Conservation (phyloP, 148 eudicot species). For the Pharnaceum exiguum region DNA sequence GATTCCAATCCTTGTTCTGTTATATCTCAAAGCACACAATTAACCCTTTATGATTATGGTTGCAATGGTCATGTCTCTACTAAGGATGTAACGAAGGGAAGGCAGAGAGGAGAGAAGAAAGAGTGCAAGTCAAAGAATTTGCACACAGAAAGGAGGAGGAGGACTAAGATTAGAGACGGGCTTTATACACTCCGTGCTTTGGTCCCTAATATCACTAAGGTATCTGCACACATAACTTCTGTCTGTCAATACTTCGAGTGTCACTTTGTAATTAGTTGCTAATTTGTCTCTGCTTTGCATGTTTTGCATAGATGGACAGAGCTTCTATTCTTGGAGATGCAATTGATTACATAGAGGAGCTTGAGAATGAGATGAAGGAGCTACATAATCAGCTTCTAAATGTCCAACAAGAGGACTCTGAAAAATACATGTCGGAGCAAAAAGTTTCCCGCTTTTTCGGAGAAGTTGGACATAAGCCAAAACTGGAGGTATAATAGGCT, state of each 20-base stretch:
- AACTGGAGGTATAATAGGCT: slow-evolving; percentile 32
- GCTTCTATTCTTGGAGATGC: slow-evolving; percentile 73
- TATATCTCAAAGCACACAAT: slow-evolving; percentile 27
- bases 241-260: too few species aligned
- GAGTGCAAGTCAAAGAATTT: slow-evolving; percentile 54
- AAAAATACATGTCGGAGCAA: slow-evolving; percentile 5
- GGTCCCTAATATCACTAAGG: slow-evolving; percentile 91
- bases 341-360: slow-evolving; percentile 58
- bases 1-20: slow-evolving; percentile 30
- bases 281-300: too few species aligned
- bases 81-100: slow-evolving; percentile 3
- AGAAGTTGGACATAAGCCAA: slow-evolving; percentile 11
- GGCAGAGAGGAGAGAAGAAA: slow-evolving; percentile 20
- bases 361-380: slow-evolving; percentile 31
- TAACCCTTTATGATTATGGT: slow-evolving; percentile 1
- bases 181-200: slow-evolving; percentile 49
- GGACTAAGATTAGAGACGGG: slow-evolving; percentile 47
- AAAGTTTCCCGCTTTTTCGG: slow-evolving; percentile 7
- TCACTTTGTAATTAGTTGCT: too few species aligned
- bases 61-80: background rate
- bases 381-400: slow-evolving; percentile 45
- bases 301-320: slow-evolving; percentile 55
- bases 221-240: slow-evolving; percentile 10
- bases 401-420: slow-evolving; percentile 23
- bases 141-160: slow-evolving; percentile 48